Base-by-base conservation (phyloP, 2,329 filamentous ascomycete species). In the Cladophialophora chaetospira region DNA sequence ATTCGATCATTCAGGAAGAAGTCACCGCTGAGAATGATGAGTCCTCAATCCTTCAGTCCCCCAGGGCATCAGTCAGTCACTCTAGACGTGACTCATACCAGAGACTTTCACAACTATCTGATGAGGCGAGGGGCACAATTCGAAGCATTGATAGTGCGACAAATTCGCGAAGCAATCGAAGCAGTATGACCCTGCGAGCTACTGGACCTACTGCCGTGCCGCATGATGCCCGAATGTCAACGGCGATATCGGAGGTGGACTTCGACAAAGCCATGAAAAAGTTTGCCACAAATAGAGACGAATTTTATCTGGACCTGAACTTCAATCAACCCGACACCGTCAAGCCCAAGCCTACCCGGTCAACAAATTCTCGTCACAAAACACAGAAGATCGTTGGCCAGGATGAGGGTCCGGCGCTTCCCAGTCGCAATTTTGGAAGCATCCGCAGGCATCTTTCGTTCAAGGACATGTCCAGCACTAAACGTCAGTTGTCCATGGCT, bases 241-340 rank as follows among this genome's bases (percentile, higher is more conserved):
- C 71, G 4, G 67, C 72, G 23, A 72, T 84, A 26, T 83, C 75
- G 56, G 91, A 96, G 69, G 91, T 89, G 68, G 94, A 97, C 72
- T 99, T 99, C 68, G 94, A 97, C 70, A 87, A 89, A 69, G 93
- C 94, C 23, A 80, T 99, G 65, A 78, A 91, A 68, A 97, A 97
- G 75, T 99, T 99, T 72, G 91, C 94, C 43, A 88, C 87, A n/a
- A 93, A 97, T 76, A 82, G 94, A 63, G 94, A 99, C 67, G 88
- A 87, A 58, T 99, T 99, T 68, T 78, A 97, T 50, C 90, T 96
- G 63, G 94, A 99, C 71, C 82, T 97, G 52, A 91, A 87, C 64
- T 91, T 97, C 71, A 90, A 84, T 64, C 91, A 92, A 19, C 91
- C 92, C 35, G 88, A 89, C 36, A 77, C 73, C 67, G 63, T 60